Percentiles rank a stretch among this genome's conserved stretches.
These are phyloP conservation scores for Tetrastigma voinierianum DNA, from an alignment of 164 flowering plant species.

Conservation along the genomic window DNA sequence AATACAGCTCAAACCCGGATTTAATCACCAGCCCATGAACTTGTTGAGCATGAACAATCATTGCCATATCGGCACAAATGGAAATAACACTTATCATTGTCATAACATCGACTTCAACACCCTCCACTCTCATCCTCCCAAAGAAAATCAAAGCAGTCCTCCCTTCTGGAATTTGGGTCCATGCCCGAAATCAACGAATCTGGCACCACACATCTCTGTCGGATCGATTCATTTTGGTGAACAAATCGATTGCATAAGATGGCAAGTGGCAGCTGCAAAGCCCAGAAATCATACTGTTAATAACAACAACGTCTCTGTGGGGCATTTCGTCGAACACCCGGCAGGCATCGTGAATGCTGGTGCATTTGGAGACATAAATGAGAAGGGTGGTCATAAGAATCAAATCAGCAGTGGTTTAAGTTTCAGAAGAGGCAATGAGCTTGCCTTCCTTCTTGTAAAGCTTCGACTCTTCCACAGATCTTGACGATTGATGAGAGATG, in stretches of 20 bases:
- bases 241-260: slow-evolving; percentile 31
- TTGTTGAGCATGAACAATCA: slow-evolving; percentile 25
- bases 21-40: slow-evolving; percentile 35
- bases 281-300: slow-evolving; percentile 36
- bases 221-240: slow-evolving; percentile 18
- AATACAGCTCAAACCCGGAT: slow-evolving; percentile 27
- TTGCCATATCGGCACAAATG: slow-evolving; percentile 34
- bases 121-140: slow-evolving; percentile 30
- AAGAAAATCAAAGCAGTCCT: slow-evolving; percentile 25
- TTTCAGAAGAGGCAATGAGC: slow-evolving; percentile 31
- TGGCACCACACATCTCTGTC: slow-evolving; percentile 35
- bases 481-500: slow-evolving; percentile 25
- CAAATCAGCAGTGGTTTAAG: slow-evolving; percentile 25
- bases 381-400: slow-evolving; percentile 39
- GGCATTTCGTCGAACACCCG: slow-evolving; percentile 38
- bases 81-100: slow-evolving; percentile 38
- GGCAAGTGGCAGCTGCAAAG: slow-evolving; percentile 22
- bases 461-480: slow-evolving; percentile 29
- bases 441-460: slow-evolving; percentile 33
- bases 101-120: slow-evolving; percentile 20
- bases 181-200: slow-evolving; percentile 41
- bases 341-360: slow-evolving; percentile 23
- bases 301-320: slow-evolving; percentile 30
- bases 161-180: slow-evolving; percentile 19
- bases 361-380: slow-evolving; percentile 38